phyloP scores from a whole-genome alignment of 148 eudicot genomes.

The Fallopia convolvulus region DNA sequence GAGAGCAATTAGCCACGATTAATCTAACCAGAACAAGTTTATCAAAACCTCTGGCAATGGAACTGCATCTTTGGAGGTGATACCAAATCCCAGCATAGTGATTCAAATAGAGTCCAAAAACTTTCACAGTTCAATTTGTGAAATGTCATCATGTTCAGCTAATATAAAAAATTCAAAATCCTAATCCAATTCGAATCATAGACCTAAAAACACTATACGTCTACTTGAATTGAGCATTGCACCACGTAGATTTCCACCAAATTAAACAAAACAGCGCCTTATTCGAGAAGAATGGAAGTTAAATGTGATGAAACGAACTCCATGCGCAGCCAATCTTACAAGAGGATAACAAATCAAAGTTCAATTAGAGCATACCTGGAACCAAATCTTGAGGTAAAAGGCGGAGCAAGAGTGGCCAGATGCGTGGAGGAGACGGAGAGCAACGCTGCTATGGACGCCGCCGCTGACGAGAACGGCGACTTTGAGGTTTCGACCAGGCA shows the following conservation, averaged over 20 bases:
- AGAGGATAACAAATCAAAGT: neutral
- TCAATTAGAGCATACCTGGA: conserved; percentile 40
- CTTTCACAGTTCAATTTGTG: neutral
- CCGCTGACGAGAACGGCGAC: conserved; percentile 87
- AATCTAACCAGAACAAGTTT: neutral
- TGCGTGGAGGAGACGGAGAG: conserved; percentile 85
- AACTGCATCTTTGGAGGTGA: conserved; percentile 8
- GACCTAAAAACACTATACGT: no score
- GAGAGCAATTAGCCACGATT: neutral
- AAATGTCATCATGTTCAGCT: no score
- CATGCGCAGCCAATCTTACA: neutral
- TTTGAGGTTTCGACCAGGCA: conserved; percentile 46
- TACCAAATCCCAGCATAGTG: neutral
- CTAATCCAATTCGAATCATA: neutral
- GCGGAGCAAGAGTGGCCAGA: conserved; percentile 96
- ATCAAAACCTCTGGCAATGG: neutral
- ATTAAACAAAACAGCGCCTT: neutral
- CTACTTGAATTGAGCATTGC: neutral
- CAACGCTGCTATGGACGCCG: conserved; percentile 93
- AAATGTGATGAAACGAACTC: no score
- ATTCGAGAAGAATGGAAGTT: no score
- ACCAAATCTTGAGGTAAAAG: conserved; percentile 95
- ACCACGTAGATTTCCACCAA: neutral
- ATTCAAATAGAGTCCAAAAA: neutral
- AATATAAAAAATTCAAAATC: neutral